Evolutionary conservation across 2,329 filamentous ascomycete species (phyloP).

Genomic region (Colletotrichum sp.): DNA sequence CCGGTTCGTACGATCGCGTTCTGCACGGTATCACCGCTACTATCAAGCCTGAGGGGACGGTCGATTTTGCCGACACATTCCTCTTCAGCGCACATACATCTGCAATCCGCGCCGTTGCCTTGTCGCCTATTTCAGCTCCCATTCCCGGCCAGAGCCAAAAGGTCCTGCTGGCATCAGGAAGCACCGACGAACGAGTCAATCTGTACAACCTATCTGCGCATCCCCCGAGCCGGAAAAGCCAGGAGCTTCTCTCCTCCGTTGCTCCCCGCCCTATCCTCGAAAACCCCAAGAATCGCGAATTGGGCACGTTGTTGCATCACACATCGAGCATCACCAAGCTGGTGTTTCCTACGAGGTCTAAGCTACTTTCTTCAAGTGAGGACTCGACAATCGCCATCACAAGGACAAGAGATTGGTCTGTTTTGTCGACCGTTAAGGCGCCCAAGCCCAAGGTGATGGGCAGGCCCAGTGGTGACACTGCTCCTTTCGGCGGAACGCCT

Average conservation of each 20-base stretch:
- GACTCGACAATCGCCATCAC: conserved; percentile 92
- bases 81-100: conserved; percentile 94
- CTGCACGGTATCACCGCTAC: conserved; percentile 89
- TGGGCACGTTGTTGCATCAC: conserved; percentile 89
- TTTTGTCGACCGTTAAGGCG: conserved; percentile 86
- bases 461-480: conserved; percentile 88
- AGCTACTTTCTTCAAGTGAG: conserved; percentile 86
- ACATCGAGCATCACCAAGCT: conserved; percentile 80
- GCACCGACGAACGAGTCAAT: conserved; percentile 94
- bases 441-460: conserved; percentile 82
- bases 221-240: conserved; percentile 60
- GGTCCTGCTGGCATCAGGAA: conserved; percentile 87
- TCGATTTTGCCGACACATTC: conserved; percentile 88
- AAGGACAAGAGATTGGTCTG: conserved; percentile 85
- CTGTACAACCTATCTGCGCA: conserved; percentile 86
- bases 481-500: conserved; percentile 78
- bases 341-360: conserved; percentile 82
- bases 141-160: conserved; percentile 73
- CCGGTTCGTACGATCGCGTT: conserved; percentile 92
- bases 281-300: conserved; percentile 84
- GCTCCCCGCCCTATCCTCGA: conserved; percentile 78
- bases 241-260: conserved; percentile 69
- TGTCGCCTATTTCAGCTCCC: conserved; percentile 76
- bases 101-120: conserved; percentile 84
- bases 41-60: conserved; percentile 49